A percentile compares a stretch with the other conserved stretches of the same genome.
Conservation (phyloP, 2,329 filamentous ascomycete species). For the Remersonia thermophila region DNA sequence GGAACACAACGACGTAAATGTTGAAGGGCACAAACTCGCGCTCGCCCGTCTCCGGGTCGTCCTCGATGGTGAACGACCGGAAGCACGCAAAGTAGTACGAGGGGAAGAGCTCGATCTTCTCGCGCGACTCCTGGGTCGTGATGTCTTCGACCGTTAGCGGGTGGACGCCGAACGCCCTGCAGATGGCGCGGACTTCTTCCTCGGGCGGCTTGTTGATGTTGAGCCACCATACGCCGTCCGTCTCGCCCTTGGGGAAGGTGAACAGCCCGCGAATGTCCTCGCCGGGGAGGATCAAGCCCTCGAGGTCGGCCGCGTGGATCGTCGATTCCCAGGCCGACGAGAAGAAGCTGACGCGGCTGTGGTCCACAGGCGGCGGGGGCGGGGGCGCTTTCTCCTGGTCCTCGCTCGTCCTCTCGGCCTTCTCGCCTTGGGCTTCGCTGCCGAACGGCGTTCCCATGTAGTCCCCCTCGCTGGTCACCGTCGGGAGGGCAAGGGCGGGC, state of each 20-base stretch:
- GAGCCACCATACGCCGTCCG: slow-evolving; percentile 93
- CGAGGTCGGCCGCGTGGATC: slow-evolving; percentile 79
- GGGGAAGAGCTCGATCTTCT: slow-evolving; percentile 96
- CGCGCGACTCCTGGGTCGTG: slow-evolving; percentile 82
- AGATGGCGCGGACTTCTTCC: slow-evolving; percentile 77
- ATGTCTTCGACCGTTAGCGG: slow-evolving; percentile 95
- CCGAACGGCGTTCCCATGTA: slow-evolving; percentile 41
- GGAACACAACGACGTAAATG: slow-evolving; percentile 92
- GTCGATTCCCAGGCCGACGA: slow-evolving; percentile 90
- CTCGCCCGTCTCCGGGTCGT: slow-evolving; percentile 64
- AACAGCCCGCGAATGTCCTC: slow-evolving; percentile 87
- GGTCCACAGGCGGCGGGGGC: slow-evolving; percentile 35
- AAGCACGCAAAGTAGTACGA: slow-evolving; percentile 98
- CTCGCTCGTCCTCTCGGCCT: slow-evolving; percentile 37
- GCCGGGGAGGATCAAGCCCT: slow-evolving; percentile 76
- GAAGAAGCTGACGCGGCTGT: slow-evolving; percentile 90
- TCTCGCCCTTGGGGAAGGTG: slow-evolving; percentile 46
- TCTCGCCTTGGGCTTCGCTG: slow-evolving; percentile 36
- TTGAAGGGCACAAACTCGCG: slow-evolving; percentile 90
- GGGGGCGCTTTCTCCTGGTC: slow-evolving; percentile 25
- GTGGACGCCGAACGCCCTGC: slow-evolving; percentile 90
- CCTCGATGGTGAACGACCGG: slow-evolving; percentile 66
- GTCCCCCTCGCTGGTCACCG: slow-evolving; percentile 35
- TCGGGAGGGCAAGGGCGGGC: slow-evolving; percentile 16
- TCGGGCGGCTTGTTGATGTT: slow-evolving; percentile 85